These are phyloP conservation scores for Alternaria tenuissima DNA, from an alignment of 2,329 filamentous ascomycete species.

Conservation along the genomic window DNA sequence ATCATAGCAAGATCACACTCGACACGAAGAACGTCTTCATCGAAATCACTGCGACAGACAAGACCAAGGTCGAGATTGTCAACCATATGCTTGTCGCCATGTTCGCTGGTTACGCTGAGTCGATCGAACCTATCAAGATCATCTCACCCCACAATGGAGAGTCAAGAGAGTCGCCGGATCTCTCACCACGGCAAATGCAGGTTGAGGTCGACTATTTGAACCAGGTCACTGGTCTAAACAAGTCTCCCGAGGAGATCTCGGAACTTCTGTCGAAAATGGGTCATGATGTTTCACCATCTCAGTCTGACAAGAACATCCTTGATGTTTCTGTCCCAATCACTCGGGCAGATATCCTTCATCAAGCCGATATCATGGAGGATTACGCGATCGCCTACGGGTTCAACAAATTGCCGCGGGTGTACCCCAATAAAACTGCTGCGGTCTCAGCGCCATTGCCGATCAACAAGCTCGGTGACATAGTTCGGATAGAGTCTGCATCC, in stretches of 20 bases:
- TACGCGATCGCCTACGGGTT: slow-evolving; percentile 96
- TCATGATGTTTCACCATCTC: slow-evolving; percentile 79
- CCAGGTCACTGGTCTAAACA: slow-evolving; percentile 82
- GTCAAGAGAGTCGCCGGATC: slow-evolving; percentile 80
- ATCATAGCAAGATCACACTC: slow-evolving; percentile 94
- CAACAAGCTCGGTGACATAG: slow-evolving; percentile 94
- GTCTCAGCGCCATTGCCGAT: slow-evolving; percentile 86
- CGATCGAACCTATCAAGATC: slow-evolving; percentile 91
- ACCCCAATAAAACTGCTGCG: slow-evolving; percentile 85
- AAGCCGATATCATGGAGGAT: slow-evolving; percentile 99
- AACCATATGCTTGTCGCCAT: slow-evolving; percentile 95
- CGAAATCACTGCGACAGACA: slow-evolving; percentile 94
- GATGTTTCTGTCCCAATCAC: slow-evolving; percentile 88
- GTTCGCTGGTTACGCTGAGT: slow-evolving; percentile 95
- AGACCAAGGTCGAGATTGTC: slow-evolving; percentile 95
- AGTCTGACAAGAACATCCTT: slow-evolving; percentile 71
- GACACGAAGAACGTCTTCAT: slow-evolving; percentile 95
- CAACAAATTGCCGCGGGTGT: slow-evolving; percentile 89
- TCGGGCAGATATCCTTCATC: slow-evolving; percentile 91
- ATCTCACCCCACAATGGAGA: slow-evolving; percentile 89
- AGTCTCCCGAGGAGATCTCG: slow-evolving; percentile 78
- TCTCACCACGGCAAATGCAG: slow-evolving; percentile 77
- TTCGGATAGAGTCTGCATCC: slow-evolving; percentile 88
- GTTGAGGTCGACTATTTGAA: slow-evolving; percentile 95
- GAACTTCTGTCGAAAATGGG: slow-evolving; percentile 88